These are phyloP conservation scores for Rhizophagus prolifer DNA, from an alignment of 192 early-diverging fungal genomes.

Conservation along the genomic window DNA sequence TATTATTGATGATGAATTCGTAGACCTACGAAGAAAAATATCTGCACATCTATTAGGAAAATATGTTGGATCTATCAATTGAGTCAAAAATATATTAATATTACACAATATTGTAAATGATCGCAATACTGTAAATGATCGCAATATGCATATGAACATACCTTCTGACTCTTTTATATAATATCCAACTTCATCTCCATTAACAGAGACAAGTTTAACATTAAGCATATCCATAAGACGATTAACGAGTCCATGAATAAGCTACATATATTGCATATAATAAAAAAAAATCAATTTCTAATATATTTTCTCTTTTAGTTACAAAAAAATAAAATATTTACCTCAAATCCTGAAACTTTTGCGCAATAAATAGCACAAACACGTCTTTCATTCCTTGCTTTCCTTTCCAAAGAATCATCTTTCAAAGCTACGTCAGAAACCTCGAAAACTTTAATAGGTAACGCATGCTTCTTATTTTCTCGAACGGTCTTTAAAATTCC, in stretches of 20 bases:
- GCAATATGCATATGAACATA: slow-evolving; percentile 38
- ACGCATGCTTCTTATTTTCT: slow-evolving; percentile 81
- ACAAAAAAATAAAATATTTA: slow-evolving; percentile 20
- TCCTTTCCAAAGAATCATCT: slow-evolving; percentile 75
- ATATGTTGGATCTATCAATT: slow-evolving; percentile 66
- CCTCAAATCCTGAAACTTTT: slow-evolving; percentile 83
- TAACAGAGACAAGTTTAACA: slow-evolving; percentile 47
- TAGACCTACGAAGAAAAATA: slow-evolving; percentile 66
- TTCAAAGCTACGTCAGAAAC: slow-evolving; percentile 93
- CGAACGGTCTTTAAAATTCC: slow-evolving; percentile 92
- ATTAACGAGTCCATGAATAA: slow-evolving; percentile 90
- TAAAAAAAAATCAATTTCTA: no score
- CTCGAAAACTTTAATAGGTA: slow-evolving; percentile 95
- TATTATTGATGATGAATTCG: slow-evolving; percentile 18
- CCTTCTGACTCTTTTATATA: slow-evolving; percentile 76
- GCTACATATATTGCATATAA: slow-evolving; percentile 36
- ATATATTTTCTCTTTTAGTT: not conserved
- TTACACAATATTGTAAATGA: no score
- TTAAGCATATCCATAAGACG: slow-evolving; percentile 82
- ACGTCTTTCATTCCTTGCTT: slow-evolving; percentile 86
- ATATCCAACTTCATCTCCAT: slow-evolving; percentile 63
- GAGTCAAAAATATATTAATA: slow-evolving; percentile 15
- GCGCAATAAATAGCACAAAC: slow-evolving; percentile 82
- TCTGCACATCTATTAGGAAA: slow-evolving; percentile 92
- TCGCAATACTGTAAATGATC: not conserved